These are phyloP conservation scores for Hsuehochloa calcarea DNA, from an alignment of 176 grass and related monocot genomes.

Conservation along the genomic window DNA sequence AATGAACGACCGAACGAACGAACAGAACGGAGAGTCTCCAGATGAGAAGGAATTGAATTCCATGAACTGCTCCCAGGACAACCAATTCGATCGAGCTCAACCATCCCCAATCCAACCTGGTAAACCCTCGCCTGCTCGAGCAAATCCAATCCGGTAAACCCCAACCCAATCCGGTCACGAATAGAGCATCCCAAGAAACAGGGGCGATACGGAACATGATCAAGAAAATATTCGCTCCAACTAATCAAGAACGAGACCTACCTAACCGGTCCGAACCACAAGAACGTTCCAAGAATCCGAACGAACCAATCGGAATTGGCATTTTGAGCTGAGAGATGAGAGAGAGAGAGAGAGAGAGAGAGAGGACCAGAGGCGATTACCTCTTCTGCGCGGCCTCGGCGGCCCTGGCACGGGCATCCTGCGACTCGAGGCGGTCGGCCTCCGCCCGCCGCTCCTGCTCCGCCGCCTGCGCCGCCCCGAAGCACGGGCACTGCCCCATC, in stretches of 20 bases:
- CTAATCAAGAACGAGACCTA: not conserved
- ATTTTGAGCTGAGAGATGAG: not conserved
- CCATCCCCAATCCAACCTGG: not conserved
- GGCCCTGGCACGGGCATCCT: slow-evolving; percentile 79
- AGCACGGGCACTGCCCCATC: slow-evolving; percentile 85
- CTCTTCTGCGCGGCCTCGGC: slow-evolving; percentile 87
- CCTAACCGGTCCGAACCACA: not conserved
- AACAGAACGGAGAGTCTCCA: not conserved
- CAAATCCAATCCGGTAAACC: slow-evolving; percentile 14
- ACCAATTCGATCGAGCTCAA: not conserved
- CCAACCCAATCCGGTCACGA: not conserved
- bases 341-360: not conserved
- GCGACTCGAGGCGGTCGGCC: slow-evolving; percentile 54
- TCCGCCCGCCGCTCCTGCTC: slow-evolving; percentile 47
- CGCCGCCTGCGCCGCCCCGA: slow-evolving; percentile 60
- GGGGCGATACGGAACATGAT: not conserved
- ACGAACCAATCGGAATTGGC: not conserved
- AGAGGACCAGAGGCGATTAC: not conserved
- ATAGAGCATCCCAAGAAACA: not conserved
- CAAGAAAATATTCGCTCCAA: not conserved
- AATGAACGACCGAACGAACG: not conserved
- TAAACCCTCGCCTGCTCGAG: not conserved
- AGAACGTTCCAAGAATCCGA: not conserved
- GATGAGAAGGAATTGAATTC: not conserved
- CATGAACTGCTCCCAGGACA: not conserved